Evolutionary conservation across 805 yeast genomes (phyloP).

Genomic region (Pichia cephalocereana): DNA sequence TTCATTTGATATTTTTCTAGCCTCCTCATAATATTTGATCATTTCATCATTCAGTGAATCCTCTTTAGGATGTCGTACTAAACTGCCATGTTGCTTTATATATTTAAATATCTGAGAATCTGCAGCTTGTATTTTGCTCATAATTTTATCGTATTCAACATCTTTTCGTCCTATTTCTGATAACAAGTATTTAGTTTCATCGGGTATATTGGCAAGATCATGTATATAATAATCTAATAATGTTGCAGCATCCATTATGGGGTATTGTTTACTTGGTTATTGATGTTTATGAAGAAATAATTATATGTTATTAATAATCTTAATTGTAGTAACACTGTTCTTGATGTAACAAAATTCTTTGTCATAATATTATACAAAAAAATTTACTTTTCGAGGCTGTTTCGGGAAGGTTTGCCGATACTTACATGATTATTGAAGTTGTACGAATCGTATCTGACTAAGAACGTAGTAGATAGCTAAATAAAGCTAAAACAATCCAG

Average conservation of each 20-base stretch:
- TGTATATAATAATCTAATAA: constrained; percentile 59
- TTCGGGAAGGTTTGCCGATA: too few relatives aligned
- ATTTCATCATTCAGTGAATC: constrained; percentile 55
- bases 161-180: constrained; percentile 74
- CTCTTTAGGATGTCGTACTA: constrained; percentile 77
- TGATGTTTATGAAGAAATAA: background rate
- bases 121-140: constrained; percentile 56
- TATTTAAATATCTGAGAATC: constrained; percentile 79
- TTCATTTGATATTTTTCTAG: constrained; percentile 59
- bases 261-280: too few relatives aligned
- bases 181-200: constrained; percentile 71
- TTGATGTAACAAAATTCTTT: too few relatives aligned
- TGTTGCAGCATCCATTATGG: constrained; percentile 81
- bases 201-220: constrained; percentile 68
- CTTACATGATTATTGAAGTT: background rate
- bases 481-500: background rate
- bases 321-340: too few relatives aligned
- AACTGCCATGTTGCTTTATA: constrained; percentile 74
- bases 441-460: constrained; percentile 13
- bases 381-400: too few relatives aligned
- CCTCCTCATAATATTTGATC: constrained; percentile 53
- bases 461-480: background rate
- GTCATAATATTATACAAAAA: too few relatives aligned
- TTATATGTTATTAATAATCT: too few relatives aligned
- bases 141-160: constrained; percentile 50